Percentiles rank a stretch among this genome's conserved stretches.
Evolutionary conservation across 2,329 filamentous ascomycete species (phyloP).

Genomic region (Penicillium thymicola): DNA sequence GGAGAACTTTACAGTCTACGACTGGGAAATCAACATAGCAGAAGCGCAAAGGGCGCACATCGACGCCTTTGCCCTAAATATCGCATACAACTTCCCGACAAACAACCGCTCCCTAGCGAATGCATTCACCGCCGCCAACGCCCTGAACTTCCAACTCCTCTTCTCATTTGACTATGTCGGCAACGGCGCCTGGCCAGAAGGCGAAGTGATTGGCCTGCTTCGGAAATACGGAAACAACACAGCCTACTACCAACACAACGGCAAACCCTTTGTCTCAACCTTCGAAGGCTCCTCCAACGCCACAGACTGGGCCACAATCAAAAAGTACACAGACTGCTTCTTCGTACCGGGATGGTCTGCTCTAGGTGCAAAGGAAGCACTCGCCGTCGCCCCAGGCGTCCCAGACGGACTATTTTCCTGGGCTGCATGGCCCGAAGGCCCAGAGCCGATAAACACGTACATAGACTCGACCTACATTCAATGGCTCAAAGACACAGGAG

Average conservation of each 20-base stretch:
- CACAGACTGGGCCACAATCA: conserved; percentile 47
- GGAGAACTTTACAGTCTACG: conserved; percentile 20
- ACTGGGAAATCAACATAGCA: conserved; percentile 35
- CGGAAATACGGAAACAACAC: background rate
- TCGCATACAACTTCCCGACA: conserved; percentile 23
- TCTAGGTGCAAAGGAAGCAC: conserved; percentile 28
- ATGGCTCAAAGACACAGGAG: conserved; percentile 5
- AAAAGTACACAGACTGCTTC: conserved; percentile 38
- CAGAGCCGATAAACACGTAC: conserved; percentile 1
- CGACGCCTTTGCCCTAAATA: conserved; percentile 44
- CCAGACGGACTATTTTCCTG: conserved; percentile 8
- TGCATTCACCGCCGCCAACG: conserved; percentile 4
- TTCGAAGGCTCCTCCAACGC: conserved; percentile 46
- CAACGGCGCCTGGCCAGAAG: conserved; percentile 6
- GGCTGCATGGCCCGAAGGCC: conserved; percentile 9
- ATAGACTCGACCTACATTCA: conserved; percentile 8
- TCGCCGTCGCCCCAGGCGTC: conserved; percentile 16
- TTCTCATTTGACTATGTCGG: conserved; percentile 11
- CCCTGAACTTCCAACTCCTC: conserved; percentile 1
- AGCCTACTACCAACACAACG: conserved; percentile 7
- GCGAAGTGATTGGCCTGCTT: conserved; percentile 1
- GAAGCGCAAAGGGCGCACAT: conserved; percentile 38
- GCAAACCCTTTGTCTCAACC: conserved; percentile 30
- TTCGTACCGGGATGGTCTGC: conserved; percentile 49
- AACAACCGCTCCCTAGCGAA: conserved; percentile 5